Base-by-base conservation (phyloP, 768 basidiomycete species). In the Hortiboletus flavorubellus region DNA sequence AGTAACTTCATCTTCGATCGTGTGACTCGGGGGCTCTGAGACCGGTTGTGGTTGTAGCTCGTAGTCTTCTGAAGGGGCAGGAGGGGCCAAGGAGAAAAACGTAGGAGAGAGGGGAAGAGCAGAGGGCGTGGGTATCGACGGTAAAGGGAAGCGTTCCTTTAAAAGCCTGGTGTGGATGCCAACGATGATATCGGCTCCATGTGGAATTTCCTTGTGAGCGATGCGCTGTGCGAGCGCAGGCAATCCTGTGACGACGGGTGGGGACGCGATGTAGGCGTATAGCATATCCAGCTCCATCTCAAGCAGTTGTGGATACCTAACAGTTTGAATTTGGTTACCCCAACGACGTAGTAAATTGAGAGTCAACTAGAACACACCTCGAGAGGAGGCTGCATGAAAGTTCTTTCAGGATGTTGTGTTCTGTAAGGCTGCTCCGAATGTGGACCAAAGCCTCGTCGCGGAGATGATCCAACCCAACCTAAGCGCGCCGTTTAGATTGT, bases 241-340 rank as follows among this genome's bases (percentile, higher is more conserved):
- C 6, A 68, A 55, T 1, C 46, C 58, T 18, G 51, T 5, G 12
- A 61, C 56, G 8, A 68, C 56, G 0, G 52, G 12, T 3, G 35
- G 49, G 0, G 68, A 65, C 15, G 54, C 53, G 4, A 68, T 58
- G 39, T 55, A 34, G 0, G 54, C 4, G 45, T 63, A 59, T 12
- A 71, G 39, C 10, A 64, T 14, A 15, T 69, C 60, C 4, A 69
- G 60, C 10, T 71, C 59, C 59, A 67, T 59, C 35, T 64, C 53
- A 10, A 71, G 38, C 0, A 71, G 38, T 42, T 49, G 26, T 0
- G 55, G 50, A 38, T 67, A 40, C 8, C 68, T 65, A n/a, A n/a
- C 23, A 29, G 8, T 5, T 23, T 14, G 15, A 10, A 12, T 21
- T 2, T 3, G n/a, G 33, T 21, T 53, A 7, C 53, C 8, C 5